Percentiles rank a stretch among this genome's conserved stretches.
These are phyloP conservation scores for Yamadazyma conglobata DNA, from an alignment of 1,139 yeast genomes.

Conservation along the genomic window DNA sequence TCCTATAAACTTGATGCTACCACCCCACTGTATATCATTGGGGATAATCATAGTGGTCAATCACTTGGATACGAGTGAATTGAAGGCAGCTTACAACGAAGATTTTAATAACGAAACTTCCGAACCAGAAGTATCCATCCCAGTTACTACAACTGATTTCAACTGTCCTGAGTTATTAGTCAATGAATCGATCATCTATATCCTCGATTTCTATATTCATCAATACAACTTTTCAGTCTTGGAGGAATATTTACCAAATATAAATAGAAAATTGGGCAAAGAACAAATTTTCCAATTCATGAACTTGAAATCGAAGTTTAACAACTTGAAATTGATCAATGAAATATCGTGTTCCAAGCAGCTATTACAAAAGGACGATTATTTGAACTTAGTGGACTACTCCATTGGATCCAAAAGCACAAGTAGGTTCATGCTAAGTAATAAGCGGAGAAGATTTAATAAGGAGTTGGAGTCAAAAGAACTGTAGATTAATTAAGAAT, in stretches of 20 bases:
- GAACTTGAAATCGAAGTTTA: conserved; percentile 45
- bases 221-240: conserved; percentile 36
- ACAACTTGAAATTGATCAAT: conserved; percentile 36
- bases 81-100: conserved; percentile 21
- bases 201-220: conserved; percentile 61
- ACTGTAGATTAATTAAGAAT: background rate
- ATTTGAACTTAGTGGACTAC: conserved; percentile 48
- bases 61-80: conserved; percentile 38
- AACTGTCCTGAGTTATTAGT: conserved; percentile 51
- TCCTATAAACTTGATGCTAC: conserved; percentile 64
- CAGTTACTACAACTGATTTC: conserved; percentile 39
- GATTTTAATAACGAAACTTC: conserved; percentile 11
- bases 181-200: conserved; percentile 57
- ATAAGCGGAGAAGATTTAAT: conserved; percentile 44
- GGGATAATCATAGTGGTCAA: conserved; percentile 51
- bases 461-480: conserved; percentile 15
- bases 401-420: conserved; percentile 44
- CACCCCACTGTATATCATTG: conserved; percentile 79
- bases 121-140: conserved; percentile 22
- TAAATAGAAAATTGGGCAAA: conserved; percentile 36
- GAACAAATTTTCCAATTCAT: conserved; percentile 47
- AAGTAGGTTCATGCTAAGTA: conserved; percentile 54
- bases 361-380: conserved; percentile 40
- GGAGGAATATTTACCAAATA: conserved; percentile 27
- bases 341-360: conserved; percentile 37